Percentiles rank a stretch among this genome's conserved stretches.
Evolutionary conservation across 1,284 basidiomycete species (phyloP).

Genomic region (Irpex sp.): DNA sequence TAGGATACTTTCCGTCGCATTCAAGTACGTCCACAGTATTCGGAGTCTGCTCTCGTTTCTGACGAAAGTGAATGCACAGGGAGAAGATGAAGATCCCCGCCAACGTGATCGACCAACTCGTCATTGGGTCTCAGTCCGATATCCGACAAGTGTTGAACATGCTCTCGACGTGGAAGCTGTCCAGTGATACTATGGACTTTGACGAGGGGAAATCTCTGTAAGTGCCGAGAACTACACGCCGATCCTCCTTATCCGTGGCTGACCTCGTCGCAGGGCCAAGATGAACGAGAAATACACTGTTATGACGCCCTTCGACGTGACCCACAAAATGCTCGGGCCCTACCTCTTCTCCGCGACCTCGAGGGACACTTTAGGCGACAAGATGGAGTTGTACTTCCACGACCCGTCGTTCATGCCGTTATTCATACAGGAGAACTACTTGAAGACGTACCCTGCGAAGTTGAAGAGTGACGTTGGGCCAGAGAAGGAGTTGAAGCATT

Average conservation of each 20-base stretch:
- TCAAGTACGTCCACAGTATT: slow-evolving; percentile 56
- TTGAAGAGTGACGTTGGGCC: slow-evolving; percentile 58
- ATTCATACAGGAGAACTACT: slow-evolving; percentile 96
- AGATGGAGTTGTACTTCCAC: slow-evolving; percentile 96
- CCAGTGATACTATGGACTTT: slow-evolving; percentile 76
- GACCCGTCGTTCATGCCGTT: slow-evolving; percentile 92
- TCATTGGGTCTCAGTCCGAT: slow-evolving; percentile 87
- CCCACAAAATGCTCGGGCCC: slow-evolving; percentile 82
- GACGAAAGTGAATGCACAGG: slow-evolving; percentile 36
- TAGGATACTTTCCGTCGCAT: slow-evolving; percentile 83
- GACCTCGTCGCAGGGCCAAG: slow-evolving; percentile 46
- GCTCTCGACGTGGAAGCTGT: slow-evolving; percentile 94
- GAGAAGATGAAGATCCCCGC: slow-evolving; percentile 91
- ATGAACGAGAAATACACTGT: slow-evolving; percentile 92
- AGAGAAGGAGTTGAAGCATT: slow-evolving; percentile 64
- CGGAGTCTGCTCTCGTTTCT: neutral
- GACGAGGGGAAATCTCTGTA: slow-evolving; percentile 89
- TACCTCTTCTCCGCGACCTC: slow-evolving; percentile 85
- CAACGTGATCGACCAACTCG: slow-evolving; percentile 90
- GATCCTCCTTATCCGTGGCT: slow-evolving; percentile 2
- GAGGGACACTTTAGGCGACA: slow-evolving; percentile 82
- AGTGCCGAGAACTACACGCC: slow-evolving; percentile 25
- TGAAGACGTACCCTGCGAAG: slow-evolving; percentile 75
- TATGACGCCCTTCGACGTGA: slow-evolving; percentile 88
- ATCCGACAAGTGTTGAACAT: slow-evolving; percentile 97